These are phyloP conservation scores for Ceratobasidium sp. DNA, from an alignment of 1,284 basidiomycete species.

Conservation along the genomic window DNA sequence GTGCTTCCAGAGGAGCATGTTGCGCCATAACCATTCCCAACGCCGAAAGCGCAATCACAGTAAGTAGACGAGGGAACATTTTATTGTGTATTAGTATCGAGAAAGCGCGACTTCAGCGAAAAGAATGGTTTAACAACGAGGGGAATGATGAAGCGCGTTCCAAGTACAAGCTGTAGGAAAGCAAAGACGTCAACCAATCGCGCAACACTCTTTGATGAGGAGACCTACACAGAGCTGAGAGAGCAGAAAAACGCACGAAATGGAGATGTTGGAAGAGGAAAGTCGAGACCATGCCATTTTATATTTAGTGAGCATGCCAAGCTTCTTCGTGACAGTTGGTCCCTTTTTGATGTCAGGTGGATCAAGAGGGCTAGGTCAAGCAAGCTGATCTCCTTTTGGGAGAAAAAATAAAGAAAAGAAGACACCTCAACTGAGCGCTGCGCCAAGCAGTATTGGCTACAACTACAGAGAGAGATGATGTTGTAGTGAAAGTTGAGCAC, in stretches of 20 bases:
- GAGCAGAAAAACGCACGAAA: conserved; percentile 3
- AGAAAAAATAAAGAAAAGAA: no score
- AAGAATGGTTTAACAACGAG: neutral
- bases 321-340: neutral
- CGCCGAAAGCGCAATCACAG: conserved; percentile 7
- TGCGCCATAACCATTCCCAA: conserved; percentile 17
- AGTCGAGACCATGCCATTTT: neutral
- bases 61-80: conserved; percentile 23
- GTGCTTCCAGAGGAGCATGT: neutral
- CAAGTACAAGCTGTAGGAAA: neutral
- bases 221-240: neutral
- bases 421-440: no score
- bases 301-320: conserved; percentile 3
- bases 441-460: no score
- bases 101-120: neutral
- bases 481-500: no score
- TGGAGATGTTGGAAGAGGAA: neutral
- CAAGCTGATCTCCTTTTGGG: no score
- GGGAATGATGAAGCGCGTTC: neutral
- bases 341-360: no score
- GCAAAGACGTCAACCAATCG: neutral
- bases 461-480: no score
- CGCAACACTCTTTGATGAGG: no score
- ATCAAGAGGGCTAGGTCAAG: no score
- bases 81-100: neutral